phyloP scores from a whole-genome alignment of 768 basidiomycete species.

The Boletus vinaceobasis region DNA sequence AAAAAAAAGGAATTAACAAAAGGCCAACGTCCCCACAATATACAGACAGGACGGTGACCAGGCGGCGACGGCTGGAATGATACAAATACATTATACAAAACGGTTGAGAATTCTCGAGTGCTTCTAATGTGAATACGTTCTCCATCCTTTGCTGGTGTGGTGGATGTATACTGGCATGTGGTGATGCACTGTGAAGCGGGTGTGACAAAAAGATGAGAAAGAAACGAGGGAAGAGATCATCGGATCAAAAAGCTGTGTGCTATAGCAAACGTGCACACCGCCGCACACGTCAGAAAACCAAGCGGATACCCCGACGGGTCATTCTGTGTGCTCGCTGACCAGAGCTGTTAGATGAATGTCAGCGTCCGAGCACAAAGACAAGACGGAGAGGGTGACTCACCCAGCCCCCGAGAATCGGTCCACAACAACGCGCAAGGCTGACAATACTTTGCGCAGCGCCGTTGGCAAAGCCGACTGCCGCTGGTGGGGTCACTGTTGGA shows the following conservation, averaged over 20 bases:
- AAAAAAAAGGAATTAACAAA: background rate
- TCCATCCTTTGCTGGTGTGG: background rate
- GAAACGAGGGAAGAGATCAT: constrained; percentile 36
- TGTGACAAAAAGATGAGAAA: background rate
- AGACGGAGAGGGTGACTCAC: constrained; percentile 36
- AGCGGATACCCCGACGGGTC: constrained; percentile 69
- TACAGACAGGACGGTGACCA: no score
- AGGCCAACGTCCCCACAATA: background rate
- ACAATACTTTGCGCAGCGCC: constrained; percentile 96
- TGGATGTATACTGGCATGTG: background rate
- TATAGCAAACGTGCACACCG: constrained; percentile 57
- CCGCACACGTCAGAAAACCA: constrained; percentile 68
- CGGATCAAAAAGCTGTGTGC: constrained; percentile 74
- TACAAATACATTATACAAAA: constrained; percentile 1
- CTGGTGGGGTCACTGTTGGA: constrained; percentile 80
- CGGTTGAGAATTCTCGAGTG: background rate
- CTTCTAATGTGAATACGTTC: background rate
- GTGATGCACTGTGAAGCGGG: background rate
- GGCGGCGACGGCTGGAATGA: background rate
- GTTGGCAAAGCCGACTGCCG: constrained; percentile 86
- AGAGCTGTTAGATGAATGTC: constrained; percentile 45
- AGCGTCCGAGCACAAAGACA: background rate
- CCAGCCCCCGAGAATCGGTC: constrained; percentile 81
- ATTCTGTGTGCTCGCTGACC: constrained; percentile 68
- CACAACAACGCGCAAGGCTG: constrained; percentile 87